Evolutionary conservation across 2,329 filamentous ascomycete species (phyloP), one percentile per base, ranked within the genome.

Genomic region (Ophiocordyceps camponoti-rufipedis): DNA sequence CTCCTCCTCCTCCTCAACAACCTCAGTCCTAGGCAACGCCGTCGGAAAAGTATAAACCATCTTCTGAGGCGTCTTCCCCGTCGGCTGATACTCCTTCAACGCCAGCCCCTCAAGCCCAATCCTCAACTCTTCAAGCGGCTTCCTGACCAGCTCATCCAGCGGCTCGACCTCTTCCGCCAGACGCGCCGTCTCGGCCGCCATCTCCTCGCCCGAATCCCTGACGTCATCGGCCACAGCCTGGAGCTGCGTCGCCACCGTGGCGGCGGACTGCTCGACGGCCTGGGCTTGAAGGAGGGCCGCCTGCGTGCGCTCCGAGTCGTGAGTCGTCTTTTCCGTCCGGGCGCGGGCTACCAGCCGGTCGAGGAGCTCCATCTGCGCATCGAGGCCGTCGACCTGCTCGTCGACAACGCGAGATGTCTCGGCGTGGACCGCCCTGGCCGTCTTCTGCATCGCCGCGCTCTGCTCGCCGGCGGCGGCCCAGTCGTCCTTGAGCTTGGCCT

Each of bases 331-430:
- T 55, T 93, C 82, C 1, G 75, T 75, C 48, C 81, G 78, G 44
- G 93, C 87, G 31, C 84, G 79, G 31, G 80, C 74, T 38, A 96
- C 86, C 54, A 95, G 94, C 52, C 89, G 85, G 55, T 96, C 89
- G 8, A 98, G 72, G 1, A 85, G 84, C 47, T 80, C 76, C 75
- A 98, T 88, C 61, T 96, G 86, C n/a, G 71, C 74, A 49, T 84
- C 81, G 57, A 98, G 82, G 52, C 94, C 85, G 46, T 75, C 73
- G 65, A 93, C 84, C 63, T 98, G 91, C 47, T 83, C 80, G 55
- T 89, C 84, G 12, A 96, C 88, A 47, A 93, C 89, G 7, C 81
- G 80, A 29, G 94, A 78, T 0, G 89, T 95, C 62, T 94, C 84
- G 32, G 83, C 82, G 53, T 98, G 88, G 1, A 96, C 87, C 2